These are phyloP conservation scores for Nannochloropsis granulata DNA, from an alignment of 108 stramenopile species.

Conservation along the genomic window DNA sequence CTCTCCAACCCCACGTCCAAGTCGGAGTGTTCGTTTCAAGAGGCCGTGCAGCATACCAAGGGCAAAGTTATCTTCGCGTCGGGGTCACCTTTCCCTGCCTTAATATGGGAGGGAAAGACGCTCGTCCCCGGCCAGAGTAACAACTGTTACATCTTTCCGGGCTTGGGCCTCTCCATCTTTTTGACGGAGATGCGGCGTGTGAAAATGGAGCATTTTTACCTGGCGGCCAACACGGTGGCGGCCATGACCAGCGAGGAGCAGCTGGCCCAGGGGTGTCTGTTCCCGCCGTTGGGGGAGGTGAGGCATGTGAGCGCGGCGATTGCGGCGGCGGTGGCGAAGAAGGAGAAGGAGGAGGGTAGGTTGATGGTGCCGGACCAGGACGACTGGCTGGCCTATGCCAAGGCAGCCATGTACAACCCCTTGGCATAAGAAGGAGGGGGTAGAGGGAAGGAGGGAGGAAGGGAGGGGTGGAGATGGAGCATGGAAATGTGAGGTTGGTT, in stretches of 20 bases:
- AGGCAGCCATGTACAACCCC: background rate
- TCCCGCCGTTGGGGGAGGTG: conserved; percentile 7
- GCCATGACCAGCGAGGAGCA: background rate
- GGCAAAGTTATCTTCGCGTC: conserved; percentile 79
- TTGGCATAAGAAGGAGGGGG: background rate
- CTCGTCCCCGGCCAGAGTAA: conserved; percentile 29
- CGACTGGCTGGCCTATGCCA: background rate
- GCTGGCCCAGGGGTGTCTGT: background rate
- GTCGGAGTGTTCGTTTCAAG: conserved; percentile 87
- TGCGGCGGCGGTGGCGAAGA: background rate
- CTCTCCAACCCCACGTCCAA: conserved; percentile 88
- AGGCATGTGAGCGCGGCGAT: conserved; percentile 1
- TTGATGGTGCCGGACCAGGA: background rate
- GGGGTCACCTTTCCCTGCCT: conserved; percentile 89
- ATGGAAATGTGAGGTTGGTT: too few relatives aligned
- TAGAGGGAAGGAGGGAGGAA: background rate
- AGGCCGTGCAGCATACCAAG: conserved; percentile 91
- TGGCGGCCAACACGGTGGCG: conserved; percentile 15
- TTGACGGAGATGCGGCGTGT: background rate
- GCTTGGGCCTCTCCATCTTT: conserved; percentile 19
- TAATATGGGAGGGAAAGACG: conserved; percentile 37
- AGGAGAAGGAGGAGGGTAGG: background rate
- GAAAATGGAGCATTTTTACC: background rate
- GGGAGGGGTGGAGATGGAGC: background rate
- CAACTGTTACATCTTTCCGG: conserved; percentile 37